Base-by-base conservation (phyloP, 2,329 filamentous ascomycete species). In the Phyllosticta capitalensis region DNA sequence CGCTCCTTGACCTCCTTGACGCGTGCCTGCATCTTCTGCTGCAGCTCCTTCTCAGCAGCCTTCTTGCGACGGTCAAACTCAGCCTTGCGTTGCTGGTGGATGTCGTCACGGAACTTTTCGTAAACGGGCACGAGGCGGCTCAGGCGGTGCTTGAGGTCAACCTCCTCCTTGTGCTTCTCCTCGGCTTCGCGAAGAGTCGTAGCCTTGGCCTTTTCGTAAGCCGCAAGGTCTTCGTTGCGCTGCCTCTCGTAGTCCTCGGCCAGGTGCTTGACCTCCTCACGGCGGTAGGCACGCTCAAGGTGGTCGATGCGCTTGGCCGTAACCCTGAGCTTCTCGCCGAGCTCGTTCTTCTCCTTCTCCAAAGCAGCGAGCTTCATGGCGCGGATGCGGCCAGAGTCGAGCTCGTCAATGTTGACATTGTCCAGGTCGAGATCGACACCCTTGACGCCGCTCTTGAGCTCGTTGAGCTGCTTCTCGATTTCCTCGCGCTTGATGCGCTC, bases 241-340 rank as follows among this genome's bases (percentile, higher is more conserved):
- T 99, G 94, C 67, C 79, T 80, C 64, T 89, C 87, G 70, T 95
- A 96, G 70, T 99, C 94, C 55, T 86, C 85, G 61, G 85, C 79
- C 61, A 97, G 79, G 76, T 96, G 92, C 83, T 96, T 96, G 69
- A 87, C 78, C 76, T 99, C 94, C 77, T 97, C 94, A 74, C 92
- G 90, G 69, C 94, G 87, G 83, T 95, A 95, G 45, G 94, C 94
- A 78, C 94, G 89, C 80, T 99, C 94, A 67, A 99, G 79, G 76
- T 99, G 92, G 71, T 99, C 94, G 68, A 96, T 89, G 64, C 94
- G 88, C 84, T 96, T 97, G 73, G 88, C 90, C 62, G 92, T 95
- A 67, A 95, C 85, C 68, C 91, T 87, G 57, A 97, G 84, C 72
- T 89, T 90, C 76, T 96, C 91, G 64, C 89, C 90, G 66, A 96